Evolutionary conservation across 1,139 yeast species (phyloP).

Genomic region (Geotrichum reessii): DNA sequence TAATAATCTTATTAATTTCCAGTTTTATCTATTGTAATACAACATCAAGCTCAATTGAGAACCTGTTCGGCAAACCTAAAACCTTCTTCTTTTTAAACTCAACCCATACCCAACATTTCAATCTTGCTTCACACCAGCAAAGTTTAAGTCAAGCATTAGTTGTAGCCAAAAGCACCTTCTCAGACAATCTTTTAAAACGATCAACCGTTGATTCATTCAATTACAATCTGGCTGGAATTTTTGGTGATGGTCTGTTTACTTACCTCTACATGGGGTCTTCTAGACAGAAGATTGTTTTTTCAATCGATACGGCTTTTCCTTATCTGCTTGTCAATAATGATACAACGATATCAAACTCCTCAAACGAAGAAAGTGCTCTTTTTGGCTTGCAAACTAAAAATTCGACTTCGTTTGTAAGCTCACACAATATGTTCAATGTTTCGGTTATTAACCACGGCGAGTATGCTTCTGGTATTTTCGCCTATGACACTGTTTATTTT

Average conservation of each 20-base stretch:
- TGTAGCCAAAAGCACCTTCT: background rate
- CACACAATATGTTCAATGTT: conserved; percentile 10
- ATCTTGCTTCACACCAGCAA: background rate
- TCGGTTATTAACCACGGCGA: conserved; percentile 21
- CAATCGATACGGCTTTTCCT: conserved; percentile 12
- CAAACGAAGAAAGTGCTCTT: conserved; percentile 3
- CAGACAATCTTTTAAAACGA: background rate
- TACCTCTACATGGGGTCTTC: conserved; percentile 10
- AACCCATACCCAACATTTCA: background rate
- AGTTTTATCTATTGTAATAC: background rate
- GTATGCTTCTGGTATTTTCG: conserved; percentile 21
- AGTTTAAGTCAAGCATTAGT: background rate
- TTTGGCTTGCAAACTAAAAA: conserved; percentile 18
- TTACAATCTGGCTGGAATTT: conserved; percentile 6
- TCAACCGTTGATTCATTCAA: background rate
- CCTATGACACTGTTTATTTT: conserved; percentile 20
- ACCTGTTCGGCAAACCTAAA: background rate
- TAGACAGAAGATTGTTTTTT: conserved; percentile 6
- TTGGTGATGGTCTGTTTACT: conserved; percentile 13
- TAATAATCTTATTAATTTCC: background rate
- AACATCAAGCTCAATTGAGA: background rate
- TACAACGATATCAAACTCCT: background rate
- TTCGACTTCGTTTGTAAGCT: conserved; percentile 19
- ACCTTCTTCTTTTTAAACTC: background rate
- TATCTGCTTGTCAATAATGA: conserved; percentile 12